phyloP scores from a whole-genome alignment of 2,329 filamentous ascomycete species.

The Thielaviopsis ethacetica region DNA sequence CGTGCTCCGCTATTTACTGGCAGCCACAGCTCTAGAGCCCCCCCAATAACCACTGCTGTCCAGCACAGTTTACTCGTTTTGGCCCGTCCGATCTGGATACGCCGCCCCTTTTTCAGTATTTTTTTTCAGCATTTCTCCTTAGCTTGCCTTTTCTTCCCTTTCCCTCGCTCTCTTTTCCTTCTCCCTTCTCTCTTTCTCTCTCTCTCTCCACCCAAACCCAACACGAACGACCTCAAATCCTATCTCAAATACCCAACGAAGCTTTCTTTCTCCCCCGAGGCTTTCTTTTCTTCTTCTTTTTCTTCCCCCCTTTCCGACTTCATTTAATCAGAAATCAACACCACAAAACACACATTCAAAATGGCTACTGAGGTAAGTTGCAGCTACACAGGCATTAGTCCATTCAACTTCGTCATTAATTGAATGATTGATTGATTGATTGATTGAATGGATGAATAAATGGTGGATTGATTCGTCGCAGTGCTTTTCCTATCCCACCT shows the following conservation, averaged over 20 bases:
- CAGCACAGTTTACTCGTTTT: neutral
- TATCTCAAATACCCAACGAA: constrained; percentile 11
- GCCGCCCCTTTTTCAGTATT: no score
- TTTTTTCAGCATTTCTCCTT: no score
- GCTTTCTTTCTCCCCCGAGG: constrained; percentile 5
- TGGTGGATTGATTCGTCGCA: neutral
- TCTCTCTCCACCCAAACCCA: constrained; percentile 2
- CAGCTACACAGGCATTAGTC: neutral
- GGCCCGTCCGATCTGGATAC: neutral
- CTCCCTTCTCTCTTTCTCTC: neutral
- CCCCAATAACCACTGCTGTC: neutral
- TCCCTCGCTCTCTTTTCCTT: neutral
- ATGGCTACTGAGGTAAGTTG: constrained; percentile 48
- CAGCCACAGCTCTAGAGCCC: neutral
- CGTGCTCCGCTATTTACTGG: neutral
- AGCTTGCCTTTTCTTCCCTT: constrained; percentile 1
- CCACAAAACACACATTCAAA: constrained; percentile 19
- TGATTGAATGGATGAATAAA: no score
- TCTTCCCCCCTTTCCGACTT: constrained; percentile 5
- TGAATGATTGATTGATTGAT: neutral
- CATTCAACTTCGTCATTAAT: constrained; percentile 6
- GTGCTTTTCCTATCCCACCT: neutral
- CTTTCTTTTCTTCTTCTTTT: constrained; percentile 8
- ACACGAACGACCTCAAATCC: neutral
- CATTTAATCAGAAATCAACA: constrained; percentile 4